phyloP scores from a whole-genome alignment of 1,284 basidiomycete genomes.

The Rugosomyces carneus region DNA sequence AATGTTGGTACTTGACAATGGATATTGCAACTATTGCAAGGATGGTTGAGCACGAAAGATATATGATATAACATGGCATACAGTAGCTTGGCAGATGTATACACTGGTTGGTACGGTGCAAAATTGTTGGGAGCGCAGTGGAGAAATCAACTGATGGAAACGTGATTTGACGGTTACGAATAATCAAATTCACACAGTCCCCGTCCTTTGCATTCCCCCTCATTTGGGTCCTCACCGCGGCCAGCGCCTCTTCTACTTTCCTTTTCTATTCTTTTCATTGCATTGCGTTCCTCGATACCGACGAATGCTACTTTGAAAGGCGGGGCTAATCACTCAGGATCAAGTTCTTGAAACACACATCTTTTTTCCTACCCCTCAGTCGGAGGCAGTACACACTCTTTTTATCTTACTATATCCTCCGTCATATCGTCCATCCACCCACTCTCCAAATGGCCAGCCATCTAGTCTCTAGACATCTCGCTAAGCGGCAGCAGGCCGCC shows the following conservation, averaged over 20 bases:
- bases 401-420: background rate
- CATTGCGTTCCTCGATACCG: too few species aligned
- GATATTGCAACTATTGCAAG: too few species aligned
- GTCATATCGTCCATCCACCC: conserved; percentile 17
- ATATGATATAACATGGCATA: too few species aligned
- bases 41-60: too few species aligned
- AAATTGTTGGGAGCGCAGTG: too few species aligned
- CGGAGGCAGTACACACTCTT: conserved; percentile 21
- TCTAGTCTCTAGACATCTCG: conserved; percentile 17
- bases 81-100: too few species aligned
- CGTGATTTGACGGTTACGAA: conserved; percentile 14
- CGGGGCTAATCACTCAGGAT: background rate
- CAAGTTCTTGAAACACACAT: conserved; percentile 8
- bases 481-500: conserved; percentile 18
- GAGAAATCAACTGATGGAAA: too few species aligned
- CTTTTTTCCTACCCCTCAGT: conserved; percentile 7
- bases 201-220: conserved; percentile 2
- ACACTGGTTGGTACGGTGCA: too few species aligned
- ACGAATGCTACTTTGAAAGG: conserved; percentile 11
- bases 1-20: too few species aligned
- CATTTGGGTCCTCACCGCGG: background rate
- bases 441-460: conserved; percentile 21
- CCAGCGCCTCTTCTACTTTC: background rate
- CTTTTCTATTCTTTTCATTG: conserved; percentile 4
- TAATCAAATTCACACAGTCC: conserved; percentile 11